phyloP scores from a whole-genome alignment of 805 yeast species.

The Wickerhamomyces sydowiorum region DNA sequence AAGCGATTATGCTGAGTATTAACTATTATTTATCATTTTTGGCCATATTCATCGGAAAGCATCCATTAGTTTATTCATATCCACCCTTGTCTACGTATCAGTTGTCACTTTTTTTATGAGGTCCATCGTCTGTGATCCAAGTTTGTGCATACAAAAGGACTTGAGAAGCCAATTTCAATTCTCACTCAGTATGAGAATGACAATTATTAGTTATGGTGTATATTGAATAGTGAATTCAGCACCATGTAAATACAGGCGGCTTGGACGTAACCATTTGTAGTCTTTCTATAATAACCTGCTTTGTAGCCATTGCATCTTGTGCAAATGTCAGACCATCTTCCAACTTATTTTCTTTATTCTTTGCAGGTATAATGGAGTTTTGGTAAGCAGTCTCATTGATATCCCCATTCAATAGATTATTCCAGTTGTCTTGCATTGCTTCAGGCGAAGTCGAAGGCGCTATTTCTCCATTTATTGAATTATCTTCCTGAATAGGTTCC shows the following conservation, averaged over 20 bases:
- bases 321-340: conserved; percentile 4
- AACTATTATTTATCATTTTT: too few species aligned
- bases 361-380: not conserved
- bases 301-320: conserved; percentile 19
- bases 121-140: too few species aligned
- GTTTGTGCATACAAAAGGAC: too few species aligned
- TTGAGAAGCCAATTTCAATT: too few species aligned
- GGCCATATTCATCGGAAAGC: too few species aligned
- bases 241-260: conserved; percentile 68
- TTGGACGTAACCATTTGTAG: conserved; percentile 46
- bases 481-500: conserved; percentile 8
- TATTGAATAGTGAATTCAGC: conserved; percentile 29
- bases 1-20: too few species aligned
- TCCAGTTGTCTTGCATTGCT: conserved; percentile 26
- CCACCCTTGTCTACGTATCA: too few species aligned
- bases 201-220: too few species aligned
- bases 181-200: too few species aligned
- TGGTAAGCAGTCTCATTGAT: conserved; percentile 23
- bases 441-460: conserved; percentile 17
- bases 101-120: too few species aligned
- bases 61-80: too few species aligned
- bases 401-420: conserved; percentile 23
- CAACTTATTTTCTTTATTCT: not conserved
- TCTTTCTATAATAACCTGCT: conserved; percentile 54
- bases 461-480: conserved; percentile 1